Percentiles rank a stretch among this genome's conserved stretches.
These are phyloP conservation scores for Lasiodiplodia hormozganensis DNA, from an alignment of 2,329 filamentous ascomycete species.

Conservation along the genomic window DNA sequence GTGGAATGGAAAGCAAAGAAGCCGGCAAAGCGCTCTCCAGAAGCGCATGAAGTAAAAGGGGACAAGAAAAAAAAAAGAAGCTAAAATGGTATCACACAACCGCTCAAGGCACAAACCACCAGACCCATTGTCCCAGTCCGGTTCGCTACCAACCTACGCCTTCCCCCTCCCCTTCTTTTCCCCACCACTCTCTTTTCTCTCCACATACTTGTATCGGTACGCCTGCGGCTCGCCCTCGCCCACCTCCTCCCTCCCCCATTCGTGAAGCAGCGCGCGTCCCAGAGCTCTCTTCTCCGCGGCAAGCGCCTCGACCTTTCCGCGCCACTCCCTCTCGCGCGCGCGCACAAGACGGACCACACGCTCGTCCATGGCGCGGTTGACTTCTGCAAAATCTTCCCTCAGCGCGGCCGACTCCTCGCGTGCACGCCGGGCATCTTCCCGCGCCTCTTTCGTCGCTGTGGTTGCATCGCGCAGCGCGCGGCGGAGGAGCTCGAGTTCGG, in stretches of 20 bases:
- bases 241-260: constrained; percentile 73
- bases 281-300: constrained; percentile 41
- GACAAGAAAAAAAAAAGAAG: background rate
- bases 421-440: background rate
- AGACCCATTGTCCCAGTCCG: background rate
- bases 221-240: constrained; percentile 41
- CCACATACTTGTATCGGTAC: constrained; percentile 42
- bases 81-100: background rate
- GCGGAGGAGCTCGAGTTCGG: constrained; percentile 13
- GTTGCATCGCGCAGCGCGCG: constrained; percentile 5
- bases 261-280: constrained; percentile 69
- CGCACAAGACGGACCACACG: constrained; percentile 17
- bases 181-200: background rate
- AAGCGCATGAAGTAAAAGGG: background rate
- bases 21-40: background rate
- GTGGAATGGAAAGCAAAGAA: background rate
- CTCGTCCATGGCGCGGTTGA: constrained; percentile 28
- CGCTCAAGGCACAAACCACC: background rate
- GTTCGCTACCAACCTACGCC: background rate
- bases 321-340: constrained; percentile 22
- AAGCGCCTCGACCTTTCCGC: constrained; percentile 30
- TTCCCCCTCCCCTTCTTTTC: background rate
- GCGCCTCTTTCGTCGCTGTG: background rate
- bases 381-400: constrained; percentile 1
- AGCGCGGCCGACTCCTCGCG: constrained; percentile 3